Evolutionary conservation across 306 rosid species (phyloP), one percentile per base, ranked within the genome.

Genomic region (Rubus parviflorus): DNA sequence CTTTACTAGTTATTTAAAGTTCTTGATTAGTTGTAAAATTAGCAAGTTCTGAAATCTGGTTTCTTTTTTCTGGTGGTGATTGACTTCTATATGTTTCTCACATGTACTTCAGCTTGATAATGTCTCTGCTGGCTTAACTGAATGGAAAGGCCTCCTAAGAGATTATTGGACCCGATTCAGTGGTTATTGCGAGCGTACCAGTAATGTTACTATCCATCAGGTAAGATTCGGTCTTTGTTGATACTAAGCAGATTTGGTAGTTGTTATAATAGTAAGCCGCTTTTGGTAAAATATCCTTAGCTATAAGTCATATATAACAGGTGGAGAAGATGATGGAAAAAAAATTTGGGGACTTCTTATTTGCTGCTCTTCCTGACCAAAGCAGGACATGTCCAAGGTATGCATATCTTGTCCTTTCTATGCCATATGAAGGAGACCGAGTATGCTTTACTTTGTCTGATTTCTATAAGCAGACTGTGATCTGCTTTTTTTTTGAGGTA

Each of bases 321-420:
- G 99, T 95, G 73, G 99, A 95, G 83, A 92, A 92, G 88, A 92
- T 95, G 99, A 79, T 95, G 84, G 99, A 95, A 87, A 92, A 90
- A 71, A 92, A 88, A 63, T 95, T 92, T 86, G 92, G 82, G 41
- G 80, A 88, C 69, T 83, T 78, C 81, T 83, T 95, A 78, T 95
- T 95, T 85, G 80, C 91, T 60, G 86, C 88, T 78, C 87, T 95
- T 49, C 88, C 93, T 0, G 89, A 87, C 42, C 79, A 85, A 78
- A 87, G 81, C 75, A 89, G 98, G 81, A 77, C 77, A 43, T 92
- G 99, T 81, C 99, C 99, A 53, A 92, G 97, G 99, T 92, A 84
- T 70, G 82, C 51, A 43, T 81, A 43, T 73, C 16, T 75, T 80
- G 78, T 70, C 54, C 2, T 19, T 66, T 75, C 30, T 77, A 56